phyloP scores from a whole-genome alignment of 1,284 basidiomycete genomes.

The Tetrapyrgos nigripes region DNA sequence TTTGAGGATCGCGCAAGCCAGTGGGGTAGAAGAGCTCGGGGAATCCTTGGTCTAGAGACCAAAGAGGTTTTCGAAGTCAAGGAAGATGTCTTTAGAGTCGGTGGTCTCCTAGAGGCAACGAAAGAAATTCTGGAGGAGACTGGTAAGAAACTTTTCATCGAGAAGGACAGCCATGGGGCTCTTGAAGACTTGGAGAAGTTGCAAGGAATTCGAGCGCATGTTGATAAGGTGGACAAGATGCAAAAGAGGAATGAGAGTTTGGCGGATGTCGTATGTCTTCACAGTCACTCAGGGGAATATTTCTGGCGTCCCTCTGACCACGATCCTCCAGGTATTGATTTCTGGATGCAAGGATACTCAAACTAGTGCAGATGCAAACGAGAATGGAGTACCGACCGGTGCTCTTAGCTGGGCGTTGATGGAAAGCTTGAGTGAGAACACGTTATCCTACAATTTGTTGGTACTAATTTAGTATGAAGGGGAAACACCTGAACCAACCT shows the following conservation, averaged over 20 bases:
- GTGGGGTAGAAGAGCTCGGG: conserved; percentile 1
- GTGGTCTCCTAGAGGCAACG: conserved; percentile 13
- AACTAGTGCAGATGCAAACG: conserved; percentile 11
- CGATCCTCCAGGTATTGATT: conserved; percentile 10
- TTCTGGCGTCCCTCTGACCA: too few species aligned
- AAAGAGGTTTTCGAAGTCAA: conserved; percentile 9
- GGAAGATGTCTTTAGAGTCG: conserved; percentile 7
- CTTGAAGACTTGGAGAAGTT: conserved; percentile 7
- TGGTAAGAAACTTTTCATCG: conserved; percentile 8
- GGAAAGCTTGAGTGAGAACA: conserved; percentile 5
- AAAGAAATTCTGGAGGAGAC: conserved; percentile 13
- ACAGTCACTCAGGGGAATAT: neutral
- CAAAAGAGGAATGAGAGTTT: conserved; percentile 11
- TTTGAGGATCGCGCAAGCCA: neutral
- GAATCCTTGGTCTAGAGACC: conserved; percentile 10
- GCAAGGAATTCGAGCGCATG: conserved; percentile 11
- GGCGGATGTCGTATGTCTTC: conserved; percentile 10
- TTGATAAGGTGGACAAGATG: conserved; percentile 8
- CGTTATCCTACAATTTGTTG: neutral
- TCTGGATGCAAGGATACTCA: conserved; percentile 16
- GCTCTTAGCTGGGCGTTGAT: conserved; percentile 15
- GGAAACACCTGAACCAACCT: conserved; percentile 12
- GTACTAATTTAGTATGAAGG: neutral
- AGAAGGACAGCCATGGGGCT: conserved; percentile 6
- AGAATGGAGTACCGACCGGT: conserved; percentile 12